Conservation (phyloP, 2,329 filamentous ascomycete species). For the Diaporthe sp. region DNA sequence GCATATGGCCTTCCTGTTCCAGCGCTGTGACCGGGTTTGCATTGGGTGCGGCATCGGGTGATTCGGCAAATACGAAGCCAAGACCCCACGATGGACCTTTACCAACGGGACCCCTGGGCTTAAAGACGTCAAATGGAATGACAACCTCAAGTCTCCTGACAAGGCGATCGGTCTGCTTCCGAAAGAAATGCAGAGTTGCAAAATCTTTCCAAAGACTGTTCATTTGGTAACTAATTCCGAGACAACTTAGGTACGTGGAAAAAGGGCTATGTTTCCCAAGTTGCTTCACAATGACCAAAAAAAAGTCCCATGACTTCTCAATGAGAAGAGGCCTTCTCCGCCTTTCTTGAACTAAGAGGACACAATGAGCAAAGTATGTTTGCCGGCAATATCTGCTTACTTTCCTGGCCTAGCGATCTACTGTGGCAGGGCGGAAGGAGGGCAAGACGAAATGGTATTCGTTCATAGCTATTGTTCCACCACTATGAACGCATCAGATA, state of each 20-base stretch:
- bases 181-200: background rate
- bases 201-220: background rate
- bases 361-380: background rate
- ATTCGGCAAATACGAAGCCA: conserved; percentile 29
- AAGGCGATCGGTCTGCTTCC: conserved; percentile 4
- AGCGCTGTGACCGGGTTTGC: background rate
- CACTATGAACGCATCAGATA: background rate
- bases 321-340: background rate
- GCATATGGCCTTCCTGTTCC: conserved; percentile 14
- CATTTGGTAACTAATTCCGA: background rate
- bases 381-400: background rate
- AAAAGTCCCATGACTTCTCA: background rate
- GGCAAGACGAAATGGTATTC: background rate
- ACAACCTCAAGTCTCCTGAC: background rate
- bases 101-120: background rate
- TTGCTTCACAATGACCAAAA: background rate
- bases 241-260: background rate
- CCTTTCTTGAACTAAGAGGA: background rate
- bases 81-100: conserved; percentile 21
- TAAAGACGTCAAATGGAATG: conserved; percentile 4
- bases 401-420: background rate
- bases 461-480: background rate
- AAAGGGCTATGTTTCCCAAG: background rate
- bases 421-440: fast-evolving
- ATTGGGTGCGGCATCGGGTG: conserved; percentile 2